These are phyloP conservation scores for Sporothrix humicola DNA, from an alignment of 2,329 filamentous ascomycete species.

Conservation along the genomic window DNA sequence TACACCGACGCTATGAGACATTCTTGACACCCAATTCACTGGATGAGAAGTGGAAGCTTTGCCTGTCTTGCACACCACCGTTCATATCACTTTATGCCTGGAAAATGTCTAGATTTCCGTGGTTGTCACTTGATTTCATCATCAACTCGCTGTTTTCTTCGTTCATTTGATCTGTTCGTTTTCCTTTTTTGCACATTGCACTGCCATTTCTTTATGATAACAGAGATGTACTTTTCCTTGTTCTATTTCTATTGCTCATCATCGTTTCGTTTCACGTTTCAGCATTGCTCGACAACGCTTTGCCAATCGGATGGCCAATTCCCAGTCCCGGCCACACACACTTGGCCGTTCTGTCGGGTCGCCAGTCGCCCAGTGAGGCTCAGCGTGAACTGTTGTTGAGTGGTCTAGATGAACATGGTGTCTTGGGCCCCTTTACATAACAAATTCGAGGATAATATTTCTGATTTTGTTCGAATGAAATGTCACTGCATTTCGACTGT, in stretches of 20 bases:
- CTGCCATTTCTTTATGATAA: neutral
- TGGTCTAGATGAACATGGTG: no score
- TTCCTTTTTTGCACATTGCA: neutral
- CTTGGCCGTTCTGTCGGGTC: conserved; percentile 7
- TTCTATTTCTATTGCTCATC: neutral
- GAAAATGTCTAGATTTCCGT: no score
- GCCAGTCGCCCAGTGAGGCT: neutral
- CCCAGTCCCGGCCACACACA: neutral
- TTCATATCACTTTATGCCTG: neutral
- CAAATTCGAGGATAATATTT: no score
- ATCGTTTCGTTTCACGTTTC: conserved; percentile 9
- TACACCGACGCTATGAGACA: neutral
- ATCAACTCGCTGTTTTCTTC: neutral
- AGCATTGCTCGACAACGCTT: neutral
- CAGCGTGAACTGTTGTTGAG: neutral
- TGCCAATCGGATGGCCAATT: conserved; percentile 6
- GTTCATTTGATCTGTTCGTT: neutral
- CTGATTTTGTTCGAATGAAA: no score
- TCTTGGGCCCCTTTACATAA: no score
- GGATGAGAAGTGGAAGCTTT: no score
- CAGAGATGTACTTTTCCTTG: neutral
- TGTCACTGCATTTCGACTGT: no score
- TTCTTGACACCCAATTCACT: no score
- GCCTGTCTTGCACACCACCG: conserved; percentile 1
- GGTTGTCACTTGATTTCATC: no score